These are phyloP conservation scores for Seminavis robusta DNA, from an alignment of 108 stramenopile species.

Conservation along the genomic window DNA sequence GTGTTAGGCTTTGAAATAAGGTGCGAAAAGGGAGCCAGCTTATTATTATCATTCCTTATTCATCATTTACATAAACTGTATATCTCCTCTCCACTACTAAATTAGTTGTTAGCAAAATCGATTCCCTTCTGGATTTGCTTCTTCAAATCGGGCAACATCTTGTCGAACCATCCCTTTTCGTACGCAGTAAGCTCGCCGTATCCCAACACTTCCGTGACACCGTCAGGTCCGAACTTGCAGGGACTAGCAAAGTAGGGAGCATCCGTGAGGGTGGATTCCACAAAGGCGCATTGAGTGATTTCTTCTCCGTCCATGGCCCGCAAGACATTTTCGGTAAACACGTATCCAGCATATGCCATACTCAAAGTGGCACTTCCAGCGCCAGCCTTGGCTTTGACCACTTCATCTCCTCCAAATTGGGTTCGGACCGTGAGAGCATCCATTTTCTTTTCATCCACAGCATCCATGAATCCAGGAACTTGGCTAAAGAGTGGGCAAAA, in stretches of 20 bases:
- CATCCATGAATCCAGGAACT: conserved; percentile 83
- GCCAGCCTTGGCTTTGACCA: conserved; percentile 99
- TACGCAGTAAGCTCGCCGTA: conserved; percentile 86
- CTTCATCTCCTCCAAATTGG: conserved; percentile 99
- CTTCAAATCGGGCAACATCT: conserved; percentile 94
- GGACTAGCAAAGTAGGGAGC: conserved; percentile 95
- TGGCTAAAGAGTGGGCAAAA: conserved; percentile 97
- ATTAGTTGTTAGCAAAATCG: conserved; percentile 87
- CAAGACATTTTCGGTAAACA: conserved; percentile 92
- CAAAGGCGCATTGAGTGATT: conserved; percentile 92
- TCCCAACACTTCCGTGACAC: conserved; percentile 89
- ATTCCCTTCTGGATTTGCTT: conserved; percentile 96
- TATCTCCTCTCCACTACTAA: too few relatives aligned
- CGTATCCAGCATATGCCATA: conserved; percentile 97
- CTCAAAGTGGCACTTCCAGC: conserved; percentile 96
- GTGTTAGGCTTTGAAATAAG: too few relatives aligned
- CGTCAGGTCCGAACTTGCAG: conserved; percentile 90
- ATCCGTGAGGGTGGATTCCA: conserved; percentile 91
- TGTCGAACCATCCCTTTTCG: conserved; percentile 95
- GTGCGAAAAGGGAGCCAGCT: too few relatives aligned
- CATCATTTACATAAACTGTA: too few relatives aligned
- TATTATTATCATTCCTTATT: too few relatives aligned
- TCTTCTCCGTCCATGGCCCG: conserved; percentile 90
- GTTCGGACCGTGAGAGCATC: conserved; percentile 93
- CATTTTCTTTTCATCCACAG: conserved; percentile 82